Evolutionary conservation across 23 red algal species (phyloP).

Genomic region (Gracilariopsis chorda): DNA sequence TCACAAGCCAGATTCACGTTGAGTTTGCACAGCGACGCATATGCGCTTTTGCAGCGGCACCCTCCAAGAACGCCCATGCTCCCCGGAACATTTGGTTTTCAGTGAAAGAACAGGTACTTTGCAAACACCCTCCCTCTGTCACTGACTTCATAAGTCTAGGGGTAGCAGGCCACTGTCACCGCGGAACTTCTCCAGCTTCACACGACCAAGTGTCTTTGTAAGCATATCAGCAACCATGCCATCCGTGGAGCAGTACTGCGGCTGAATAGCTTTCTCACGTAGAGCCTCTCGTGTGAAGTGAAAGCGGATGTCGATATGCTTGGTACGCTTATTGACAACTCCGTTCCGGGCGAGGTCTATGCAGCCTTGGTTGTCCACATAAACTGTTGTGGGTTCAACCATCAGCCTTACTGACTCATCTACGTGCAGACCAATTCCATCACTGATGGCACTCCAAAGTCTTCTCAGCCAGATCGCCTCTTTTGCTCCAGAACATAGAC

Average conservation of each 20-base stretch:
- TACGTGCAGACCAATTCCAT: background rate
- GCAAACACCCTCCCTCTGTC: background rate
- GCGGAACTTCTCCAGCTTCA: background rate
- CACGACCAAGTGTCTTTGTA: background rate
- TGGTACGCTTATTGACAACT: background rate
- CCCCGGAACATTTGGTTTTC: no score
- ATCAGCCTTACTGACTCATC: background rate
- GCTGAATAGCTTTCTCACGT: background rate
- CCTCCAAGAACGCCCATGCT: no score
- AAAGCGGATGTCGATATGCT: background rate
- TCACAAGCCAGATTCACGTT: no score
- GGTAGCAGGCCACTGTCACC: no score
- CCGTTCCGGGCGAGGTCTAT: constrained; percentile 7
- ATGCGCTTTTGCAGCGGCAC: no score
- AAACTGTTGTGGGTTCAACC: constrained; percentile 5
- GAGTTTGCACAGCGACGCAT: no score
- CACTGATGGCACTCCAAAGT: background rate
- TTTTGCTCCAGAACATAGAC: background rate
- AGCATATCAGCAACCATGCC: constrained; percentile 11
- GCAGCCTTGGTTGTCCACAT: background rate
- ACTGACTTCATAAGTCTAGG: background rate
- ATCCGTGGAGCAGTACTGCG: background rate
- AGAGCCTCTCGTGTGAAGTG: constrained; percentile 1
- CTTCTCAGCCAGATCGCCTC: constrained; percentile 1
- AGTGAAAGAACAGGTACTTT: no score